Evolutionary conservation across 768 basidiomycete species (phyloP), one percentile per base, ranked within the genome.

Genomic region (Rhodosporidiobolus sp.): DNA sequence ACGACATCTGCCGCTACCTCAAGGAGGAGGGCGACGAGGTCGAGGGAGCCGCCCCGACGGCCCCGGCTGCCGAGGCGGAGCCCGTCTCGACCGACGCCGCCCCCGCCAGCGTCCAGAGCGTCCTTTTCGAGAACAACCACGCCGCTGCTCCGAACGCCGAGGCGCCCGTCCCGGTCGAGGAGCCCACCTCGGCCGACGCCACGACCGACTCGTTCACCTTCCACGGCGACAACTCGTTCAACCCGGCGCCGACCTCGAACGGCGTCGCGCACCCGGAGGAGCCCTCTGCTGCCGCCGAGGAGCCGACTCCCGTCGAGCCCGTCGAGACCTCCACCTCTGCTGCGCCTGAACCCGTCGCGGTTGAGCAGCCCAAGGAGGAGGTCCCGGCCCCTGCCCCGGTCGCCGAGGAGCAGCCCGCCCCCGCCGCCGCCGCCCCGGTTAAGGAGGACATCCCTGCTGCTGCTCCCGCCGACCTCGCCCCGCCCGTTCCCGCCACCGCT

Each of bases 1-100:
- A 99, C 83, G 96, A 99, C 84, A 97, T 98, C 84, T 99, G 98
- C 88, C 90, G 96, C 71, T 98, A 96, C 86, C 85, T 99, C 75
- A 97, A 96, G 84, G 96, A 82, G 49, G 81, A 81, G 80, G 79
- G 83, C 81, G 80, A 81, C 45, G 78, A 79, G 72, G 88, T 86
- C 64, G 81, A 83, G 19, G 84, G 79, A 73, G 26, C 46, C 24
- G 67, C 72, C 45, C 22, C 74, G 19, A 24, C 64, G 9, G 53
- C 59, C 22, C 32, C 59, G 24, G 19, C 64, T 3, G 24, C 38
- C 38, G 58, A 59, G 34, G 8, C 35, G 38, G 22, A n/a, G 35
- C 58, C 63, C 38, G 35, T n/a, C 38, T 16, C 38, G 24, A 10
- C 24, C 26, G 65, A 62, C 19, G 64, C 46, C 24, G 24, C 35